These are phyloP conservation scores for Phyllosticta paracitricarpa DNA, from an alignment of 2,329 filamentous ascomycete species.

Conservation along the genomic window DNA sequence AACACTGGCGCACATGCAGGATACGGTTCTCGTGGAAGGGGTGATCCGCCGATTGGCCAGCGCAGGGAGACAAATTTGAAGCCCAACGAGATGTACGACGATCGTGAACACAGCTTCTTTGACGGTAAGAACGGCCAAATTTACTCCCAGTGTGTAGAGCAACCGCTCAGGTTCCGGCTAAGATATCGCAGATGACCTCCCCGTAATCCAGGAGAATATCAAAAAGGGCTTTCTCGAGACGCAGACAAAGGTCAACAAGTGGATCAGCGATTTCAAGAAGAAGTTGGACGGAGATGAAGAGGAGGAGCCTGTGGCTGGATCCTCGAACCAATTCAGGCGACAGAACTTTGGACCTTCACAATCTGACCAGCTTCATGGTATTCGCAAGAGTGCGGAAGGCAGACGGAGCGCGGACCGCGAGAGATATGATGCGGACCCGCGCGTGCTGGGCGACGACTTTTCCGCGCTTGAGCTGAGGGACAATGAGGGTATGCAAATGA, in stretches of 20 bases:
- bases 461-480: slow-evolving; percentile 53
- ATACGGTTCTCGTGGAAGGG: slow-evolving; percentile 17
- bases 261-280: slow-evolving; percentile 88
- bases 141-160: neutral
- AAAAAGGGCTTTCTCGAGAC: slow-evolving; percentile 92
- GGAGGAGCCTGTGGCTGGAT: slow-evolving; percentile 46
- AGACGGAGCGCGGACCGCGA: slow-evolving; percentile 75
- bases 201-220: slow-evolving; percentile 84
- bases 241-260: slow-evolving; percentile 82
- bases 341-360: slow-evolving; percentile 29
- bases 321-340: slow-evolving; percentile 25
- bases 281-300: slow-evolving; percentile 82
- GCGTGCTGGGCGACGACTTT: slow-evolving; percentile 85
- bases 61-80: slow-evolving; percentile 44
- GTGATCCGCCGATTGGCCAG: slow-evolving; percentile 31
- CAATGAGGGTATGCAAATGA: slow-evolving; percentile 39
- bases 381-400: slow-evolving; percentile 28
- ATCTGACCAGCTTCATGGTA: slow-evolving; percentile 30
- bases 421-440: slow-evolving; percentile 88
- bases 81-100: slow-evolving; percentile 43
- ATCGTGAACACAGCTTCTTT: slow-evolving; percentile 77
- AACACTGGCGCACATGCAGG: slow-evolving; percentile 5
- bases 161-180: slow-evolving; percentile 2
- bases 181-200: slow-evolving; percentile 64
- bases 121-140: slow-evolving; percentile 46